Base-by-base conservation (phyloP, 768 basidiomycete genomes). In the Daedalea quercina region DNA sequence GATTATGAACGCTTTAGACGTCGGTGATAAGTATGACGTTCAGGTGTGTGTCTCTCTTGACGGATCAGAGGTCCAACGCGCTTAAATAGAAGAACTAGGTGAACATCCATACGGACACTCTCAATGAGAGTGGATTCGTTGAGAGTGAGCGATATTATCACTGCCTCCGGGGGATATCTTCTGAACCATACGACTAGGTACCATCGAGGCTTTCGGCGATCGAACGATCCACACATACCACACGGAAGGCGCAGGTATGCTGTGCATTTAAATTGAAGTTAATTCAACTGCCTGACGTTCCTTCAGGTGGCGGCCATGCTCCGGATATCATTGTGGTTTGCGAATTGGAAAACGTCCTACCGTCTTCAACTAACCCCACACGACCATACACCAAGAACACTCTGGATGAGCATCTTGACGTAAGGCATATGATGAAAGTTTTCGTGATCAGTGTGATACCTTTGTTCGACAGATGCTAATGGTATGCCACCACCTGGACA, bases 321-420 rank as follows among this genome's bases (percentile, higher is more conserved):
- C 96, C 96, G 0, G 96, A 98, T 62, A 97, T 98, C 68, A 95
- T 99, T 65, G 87, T 90, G n/a, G 94, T 97, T 20, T 95, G 93
- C 56, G 91, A 90, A 25, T 79, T 81, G 7, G 72, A 83, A 1
- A 95, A 97, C 54, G 94, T 98, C 2, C 73, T 98, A 9, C 96
- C 96, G 0, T 93, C 90, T 8, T 98, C 96, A 9, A 99, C 96
- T 3, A 99, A 94, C 64, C 96, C 96, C 6, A 98, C 96, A 0
- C 77, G 96, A 37, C 96, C 96, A 0, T 98, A 85, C 65, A 79
- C 92, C 1, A 72, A 74, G 28, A 98, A 98, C 65, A 99, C 96
- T 0, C 74, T 98, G 7, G 94, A 96, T 57, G 96, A 98, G 66
- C 96, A 99, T 70, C 81, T 96, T 15, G 96, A 98, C 64, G 95